Conservation (phyloP, 2,329 filamentous ascomycete genomes). For the Biscogniauxia sp. region DNA sequence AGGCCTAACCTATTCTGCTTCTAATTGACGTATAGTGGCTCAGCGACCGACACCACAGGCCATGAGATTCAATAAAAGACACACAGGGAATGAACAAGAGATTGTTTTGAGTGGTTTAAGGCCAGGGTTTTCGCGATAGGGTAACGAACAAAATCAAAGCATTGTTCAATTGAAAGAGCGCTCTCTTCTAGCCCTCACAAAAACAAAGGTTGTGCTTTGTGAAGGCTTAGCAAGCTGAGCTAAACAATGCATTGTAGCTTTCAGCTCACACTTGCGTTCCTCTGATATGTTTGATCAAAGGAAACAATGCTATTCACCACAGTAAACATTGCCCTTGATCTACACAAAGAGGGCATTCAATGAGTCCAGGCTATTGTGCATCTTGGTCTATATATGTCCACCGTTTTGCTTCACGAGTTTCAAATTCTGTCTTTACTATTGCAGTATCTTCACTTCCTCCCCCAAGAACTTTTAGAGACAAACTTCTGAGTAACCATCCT, state of each 20-base stretch:
- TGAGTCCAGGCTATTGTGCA: too few species aligned
- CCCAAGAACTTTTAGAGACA: background rate
- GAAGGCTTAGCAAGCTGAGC: too few species aligned
- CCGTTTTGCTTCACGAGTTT: background rate
- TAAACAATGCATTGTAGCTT: background rate
- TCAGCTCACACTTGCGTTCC: background rate
- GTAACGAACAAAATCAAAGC: background rate
- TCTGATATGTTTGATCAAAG: background rate
- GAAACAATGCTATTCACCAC: background rate
- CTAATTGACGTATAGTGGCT: constrained; percentile 18
- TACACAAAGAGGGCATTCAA: background rate
- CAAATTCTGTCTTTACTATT: background rate
- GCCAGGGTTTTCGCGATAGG: constrained; percentile 7
- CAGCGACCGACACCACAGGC: constrained; percentile 20
- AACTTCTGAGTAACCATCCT: background rate
- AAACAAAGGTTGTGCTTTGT: too few species aligned
- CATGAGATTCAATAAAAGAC: constrained; percentile 18
- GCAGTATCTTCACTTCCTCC: background rate
- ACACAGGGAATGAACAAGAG: constrained; percentile 14
- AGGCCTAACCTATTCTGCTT: background rate
- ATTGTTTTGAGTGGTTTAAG: constrained; percentile 13
- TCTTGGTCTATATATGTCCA: background rate
- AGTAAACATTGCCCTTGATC: background rate
- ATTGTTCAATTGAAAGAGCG: background rate
- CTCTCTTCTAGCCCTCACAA: background rate